These are phyloP conservation scores for Xanthoconium stramineum DNA, from an alignment of 768 basidiomycete genomes.

Conservation along the genomic window DNA sequence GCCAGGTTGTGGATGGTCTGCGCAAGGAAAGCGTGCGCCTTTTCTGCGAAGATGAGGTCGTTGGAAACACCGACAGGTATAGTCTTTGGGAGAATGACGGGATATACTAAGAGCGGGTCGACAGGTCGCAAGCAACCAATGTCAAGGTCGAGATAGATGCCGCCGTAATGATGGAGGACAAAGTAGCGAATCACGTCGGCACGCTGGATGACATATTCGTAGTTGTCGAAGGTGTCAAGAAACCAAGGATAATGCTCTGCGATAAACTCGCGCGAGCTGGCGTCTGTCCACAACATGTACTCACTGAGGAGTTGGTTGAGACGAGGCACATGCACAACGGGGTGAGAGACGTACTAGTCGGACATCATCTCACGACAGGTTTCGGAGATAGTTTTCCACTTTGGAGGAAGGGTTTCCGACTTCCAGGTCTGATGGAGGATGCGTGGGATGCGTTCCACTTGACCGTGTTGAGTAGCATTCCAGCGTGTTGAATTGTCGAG, in stretches of 20 bases:
- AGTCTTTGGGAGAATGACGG: constrained; percentile 90
- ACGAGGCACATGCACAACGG: constrained; percentile 8
- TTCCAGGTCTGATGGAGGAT: constrained; percentile 99
- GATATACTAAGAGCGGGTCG: constrained; percentile 81
- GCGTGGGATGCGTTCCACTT: constrained; percentile 77
- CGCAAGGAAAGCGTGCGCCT: constrained; percentile 82
- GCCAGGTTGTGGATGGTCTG: constrained; percentile 90
- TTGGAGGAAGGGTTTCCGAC: constrained; percentile 74
- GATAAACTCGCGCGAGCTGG: constrained; percentile 84
- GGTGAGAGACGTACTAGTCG: constrained; percentile 75
- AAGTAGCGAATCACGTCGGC: constrained; percentile 99
- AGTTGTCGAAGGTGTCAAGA: constrained; percentile 88
- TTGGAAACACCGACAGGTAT: constrained; percentile 97
- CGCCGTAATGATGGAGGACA: constrained; percentile 92
- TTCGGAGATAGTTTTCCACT: constrained; percentile 79
- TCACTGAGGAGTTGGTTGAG: constrained; percentile 50
- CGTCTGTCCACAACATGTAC: constrained; percentile 98
- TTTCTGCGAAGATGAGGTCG: constrained; percentile 92
- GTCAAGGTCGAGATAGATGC: constrained; percentile 95
- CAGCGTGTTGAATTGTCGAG: constrained; percentile 53
- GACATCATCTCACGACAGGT: constrained; percentile 89
- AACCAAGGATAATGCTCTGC: constrained; percentile 88
- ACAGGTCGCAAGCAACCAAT: constrained; percentile 87
- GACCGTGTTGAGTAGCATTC: constrained; percentile 60
- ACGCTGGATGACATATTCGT: constrained; percentile 89